A percentile compares a stretch with the other conserved stretches of the same genome.
Evolutionary conservation across 345 rosid genomes (phyloP).

Genomic region (Lepidium didymum): DNA sequence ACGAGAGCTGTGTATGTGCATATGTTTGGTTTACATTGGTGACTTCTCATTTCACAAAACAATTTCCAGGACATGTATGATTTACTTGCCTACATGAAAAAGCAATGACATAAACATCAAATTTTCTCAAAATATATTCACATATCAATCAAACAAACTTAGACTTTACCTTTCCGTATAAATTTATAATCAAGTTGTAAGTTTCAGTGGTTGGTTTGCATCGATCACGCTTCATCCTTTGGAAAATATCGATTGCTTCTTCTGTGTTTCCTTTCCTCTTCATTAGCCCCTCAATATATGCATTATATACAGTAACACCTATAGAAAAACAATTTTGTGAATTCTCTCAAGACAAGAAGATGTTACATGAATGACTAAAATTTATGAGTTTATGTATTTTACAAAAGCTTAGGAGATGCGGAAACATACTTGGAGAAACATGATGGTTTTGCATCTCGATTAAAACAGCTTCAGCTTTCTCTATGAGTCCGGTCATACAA

Average conservation of each 20-base stretch:
- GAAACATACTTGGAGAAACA: slow-evolving; percentile 66
- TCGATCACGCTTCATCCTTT: slow-evolving; percentile 64
- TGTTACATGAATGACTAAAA: neutral
- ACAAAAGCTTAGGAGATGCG: neutral
- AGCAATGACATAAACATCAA: neutral
- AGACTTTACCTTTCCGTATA: slow-evolving; percentile 69
- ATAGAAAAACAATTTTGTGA: neutral
- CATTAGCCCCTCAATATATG: slow-evolving; percentile 73
- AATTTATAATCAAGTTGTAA: slow-evolving; percentile 81
- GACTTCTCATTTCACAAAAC: slow-evolving; percentile 79
- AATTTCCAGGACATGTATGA: slow-evolving; percentile 73
- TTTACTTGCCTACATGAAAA: slow-evolving; percentile 55
- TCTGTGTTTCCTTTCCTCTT: slow-evolving; percentile 57
- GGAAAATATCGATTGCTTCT: slow-evolving; percentile 58
- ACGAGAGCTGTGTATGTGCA: slow-evolving; percentile 81
- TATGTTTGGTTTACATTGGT: slow-evolving; percentile 71
- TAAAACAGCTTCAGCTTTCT: slow-evolving; percentile 71
- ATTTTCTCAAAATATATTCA: neutral
- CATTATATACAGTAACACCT: slow-evolving; percentile 78
- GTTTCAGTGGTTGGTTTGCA: slow-evolving; percentile 70
- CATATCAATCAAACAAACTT: neutral
- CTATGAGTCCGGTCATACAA: slow-evolving; percentile 49
- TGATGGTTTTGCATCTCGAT: slow-evolving; percentile 68
- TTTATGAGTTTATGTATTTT: neutral
- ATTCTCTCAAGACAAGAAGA: neutral